These are phyloP conservation scores for Coprinopsis strossmayeri DNA, from an alignment of 768 basidiomycete genomes.

Conservation along the genomic window DNA sequence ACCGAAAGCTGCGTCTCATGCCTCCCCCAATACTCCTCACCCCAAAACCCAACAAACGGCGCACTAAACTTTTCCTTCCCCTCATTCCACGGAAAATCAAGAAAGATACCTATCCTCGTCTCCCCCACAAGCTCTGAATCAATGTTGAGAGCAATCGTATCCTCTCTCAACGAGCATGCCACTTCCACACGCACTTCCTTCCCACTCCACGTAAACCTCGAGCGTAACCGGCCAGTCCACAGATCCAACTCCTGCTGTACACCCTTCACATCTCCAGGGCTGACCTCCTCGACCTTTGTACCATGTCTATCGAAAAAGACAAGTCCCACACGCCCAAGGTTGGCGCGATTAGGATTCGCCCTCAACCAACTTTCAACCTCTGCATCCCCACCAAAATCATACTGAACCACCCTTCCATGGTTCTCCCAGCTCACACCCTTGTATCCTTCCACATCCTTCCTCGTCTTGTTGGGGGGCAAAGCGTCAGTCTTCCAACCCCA, in stretches of 20 bases:
- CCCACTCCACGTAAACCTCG: constrained; percentile 34
- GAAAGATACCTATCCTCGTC: constrained; percentile 38
- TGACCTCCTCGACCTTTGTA: constrained; percentile 3
- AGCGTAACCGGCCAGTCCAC: constrained; percentile 49
- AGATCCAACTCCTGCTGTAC: constrained; percentile 30
- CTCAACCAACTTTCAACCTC: constrained; percentile 51
- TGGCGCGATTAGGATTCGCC: constrained; percentile 51
- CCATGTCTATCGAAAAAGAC: constrained; percentile 28
- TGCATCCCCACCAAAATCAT: constrained; percentile 39
- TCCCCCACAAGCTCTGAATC: constrained; percentile 32
- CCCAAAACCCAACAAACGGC: constrained; percentile 51
- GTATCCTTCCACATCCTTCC: constrained; percentile 39
- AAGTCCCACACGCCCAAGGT: constrained; percentile 46
- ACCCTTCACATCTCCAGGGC: not conserved
- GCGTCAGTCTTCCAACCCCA: constrained; percentile 63
- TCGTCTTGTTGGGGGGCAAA: constrained; percentile 35
- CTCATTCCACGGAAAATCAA: constrained; percentile 60
- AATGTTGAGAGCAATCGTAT: constrained; percentile 34
- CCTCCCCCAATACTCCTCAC: constrained; percentile 34
- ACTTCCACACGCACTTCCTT: constrained; percentile 31
- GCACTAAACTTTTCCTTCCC: constrained; percentile 49
- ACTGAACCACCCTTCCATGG: constrained; percentile 33
- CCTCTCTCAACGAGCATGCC: constrained; percentile 29
- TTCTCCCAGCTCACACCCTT: constrained; percentile 43
- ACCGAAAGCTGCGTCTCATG: constrained; percentile 37